Evolutionary conservation across 768 basidiomycete species (phyloP).

Genomic region (Mycena alexandri): DNA sequence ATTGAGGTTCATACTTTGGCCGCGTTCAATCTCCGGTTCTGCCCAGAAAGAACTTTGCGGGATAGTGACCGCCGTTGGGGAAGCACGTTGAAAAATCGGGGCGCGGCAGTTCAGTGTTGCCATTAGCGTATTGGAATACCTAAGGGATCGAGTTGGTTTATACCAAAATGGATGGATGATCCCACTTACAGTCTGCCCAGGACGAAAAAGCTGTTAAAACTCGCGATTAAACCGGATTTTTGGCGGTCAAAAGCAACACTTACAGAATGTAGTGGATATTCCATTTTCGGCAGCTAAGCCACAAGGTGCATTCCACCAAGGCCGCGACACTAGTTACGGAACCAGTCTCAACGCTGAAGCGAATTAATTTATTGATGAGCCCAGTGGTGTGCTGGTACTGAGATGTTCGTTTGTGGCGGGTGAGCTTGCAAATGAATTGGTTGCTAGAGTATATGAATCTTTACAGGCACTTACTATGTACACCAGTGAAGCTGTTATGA

Average conservation of each 20-base stretch:
- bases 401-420: constrained; percentile 27
- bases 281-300: constrained; percentile 29
- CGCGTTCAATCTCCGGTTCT: constrained; percentile 14
- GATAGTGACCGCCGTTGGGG: constrained; percentile 2
- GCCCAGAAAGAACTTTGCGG: constrained; percentile 21
- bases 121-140: constrained; percentile 31
- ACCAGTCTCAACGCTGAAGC: constrained; percentile 37
- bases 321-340: constrained; percentile 32
- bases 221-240: not conserved
- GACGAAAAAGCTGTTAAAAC: constrained; percentile 33
- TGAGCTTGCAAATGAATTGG: constrained; percentile 23
- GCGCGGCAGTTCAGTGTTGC: constrained; percentile 33
- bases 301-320: constrained; percentile 32
- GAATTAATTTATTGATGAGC: constrained; percentile 45
- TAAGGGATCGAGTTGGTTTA: constrained; percentile 6
- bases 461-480: constrained; percentile 14
- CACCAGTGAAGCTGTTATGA: constrained; percentile 45
- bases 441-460: not conserved
- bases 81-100: constrained; percentile 6
- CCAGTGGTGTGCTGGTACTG: constrained; percentile 31
- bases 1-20: constrained; percentile 6
- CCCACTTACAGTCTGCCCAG: constrained; percentile 32
- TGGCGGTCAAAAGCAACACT: not conserved
- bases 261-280: constrained; percentile 38
- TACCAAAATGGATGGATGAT: not conserved